These are phyloP conservation scores for Polyplosphaeria fusca DNA, from an alignment of 495 filamentous ascomycete genomes.

Conservation along the genomic window DNA sequence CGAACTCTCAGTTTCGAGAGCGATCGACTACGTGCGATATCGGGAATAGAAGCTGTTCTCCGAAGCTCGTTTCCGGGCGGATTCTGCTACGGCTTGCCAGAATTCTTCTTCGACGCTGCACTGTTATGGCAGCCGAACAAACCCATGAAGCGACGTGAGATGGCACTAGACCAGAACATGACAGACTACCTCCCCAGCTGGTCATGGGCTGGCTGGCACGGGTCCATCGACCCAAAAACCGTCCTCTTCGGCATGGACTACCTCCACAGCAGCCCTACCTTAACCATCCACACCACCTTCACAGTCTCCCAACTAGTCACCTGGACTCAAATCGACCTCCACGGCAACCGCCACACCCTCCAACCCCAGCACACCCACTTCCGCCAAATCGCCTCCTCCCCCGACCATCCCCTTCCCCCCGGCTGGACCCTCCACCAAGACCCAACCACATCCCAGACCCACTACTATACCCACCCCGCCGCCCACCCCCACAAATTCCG, in stretches of 20 bases:
- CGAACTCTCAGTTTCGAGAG: not conserved
- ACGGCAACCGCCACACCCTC: not conserved
- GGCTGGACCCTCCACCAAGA: not conserved
- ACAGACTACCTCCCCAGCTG: not conserved
- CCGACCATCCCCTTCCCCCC: not conserved
- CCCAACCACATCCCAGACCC: not conserved
- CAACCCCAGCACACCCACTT: not conserved
- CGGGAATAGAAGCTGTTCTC: not conserved
- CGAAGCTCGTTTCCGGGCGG: not conserved
- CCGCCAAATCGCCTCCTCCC: not conserved
- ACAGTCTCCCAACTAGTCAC: not conserved
- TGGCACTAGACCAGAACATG: not conserved
- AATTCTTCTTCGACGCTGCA: conserved; percentile 14
- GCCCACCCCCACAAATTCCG: not conserved
- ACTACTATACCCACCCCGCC: not conserved
- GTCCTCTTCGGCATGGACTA: not conserved
- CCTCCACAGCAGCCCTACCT: not conserved
- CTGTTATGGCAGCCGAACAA: conserved; percentile 1
- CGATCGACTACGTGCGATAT: not conserved
- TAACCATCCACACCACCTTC: not conserved
- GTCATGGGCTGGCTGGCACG: not conserved
- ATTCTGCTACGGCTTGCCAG: conserved; percentile 5
- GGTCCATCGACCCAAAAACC: not conserved
- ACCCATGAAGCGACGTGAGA: not conserved
- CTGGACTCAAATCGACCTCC: not conserved